Base-by-base conservation (phyloP, 2,329 filamentous ascomycete genomes). In the Ambrosiella cleistominuta region DNA sequence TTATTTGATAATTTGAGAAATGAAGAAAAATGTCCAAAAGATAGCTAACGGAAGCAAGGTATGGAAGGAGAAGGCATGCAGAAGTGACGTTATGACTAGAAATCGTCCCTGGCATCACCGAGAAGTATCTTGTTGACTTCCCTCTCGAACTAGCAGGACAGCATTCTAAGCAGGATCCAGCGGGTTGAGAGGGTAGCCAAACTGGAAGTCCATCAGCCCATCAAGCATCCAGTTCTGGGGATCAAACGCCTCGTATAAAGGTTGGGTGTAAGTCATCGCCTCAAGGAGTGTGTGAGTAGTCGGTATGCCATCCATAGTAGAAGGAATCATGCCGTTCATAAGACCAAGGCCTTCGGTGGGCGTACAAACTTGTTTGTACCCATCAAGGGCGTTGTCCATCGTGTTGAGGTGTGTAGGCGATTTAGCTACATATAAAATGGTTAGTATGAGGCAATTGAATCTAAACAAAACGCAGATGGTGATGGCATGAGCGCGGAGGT, bases 171-270 rank as follows among this genome's bases (percentile, higher is more conserved):
- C 36, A 8, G 19, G 27, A 61, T 83, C 79, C 42, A 81, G 68
- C 1, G 75, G 73, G 59, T 72, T 70, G 42, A 76, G 74, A 64
- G 61, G 57, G 56, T 79, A 83, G 9, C 75, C 77, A 66, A 84
- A 89, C 62, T 86, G 87, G 66, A 91, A 85, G 66, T 90, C 86
- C 61, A 93, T 75, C 39, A 91, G 75, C 12, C 87, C 87, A 68
- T 96, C 90, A 61, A 96, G 74, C 75, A 95, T 88, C 90, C 90
- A 96, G 68, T 91, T 88, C 65, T 95, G 77, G 0, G 90, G 88
- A 70, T 95, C 89, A 66, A 95, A 95, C 62, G 94, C 88, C 68
- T 95, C 87, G 68, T 89, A 89, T 64, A 82, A 85, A 8, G 80
- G 79, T 58, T 86, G 78, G 63, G 79, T 76, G 62, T 86, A 84